phyloP scores from a whole-genome alignment of 176 grass and related monocot genomes.

The Musa acuminata region DNA sequence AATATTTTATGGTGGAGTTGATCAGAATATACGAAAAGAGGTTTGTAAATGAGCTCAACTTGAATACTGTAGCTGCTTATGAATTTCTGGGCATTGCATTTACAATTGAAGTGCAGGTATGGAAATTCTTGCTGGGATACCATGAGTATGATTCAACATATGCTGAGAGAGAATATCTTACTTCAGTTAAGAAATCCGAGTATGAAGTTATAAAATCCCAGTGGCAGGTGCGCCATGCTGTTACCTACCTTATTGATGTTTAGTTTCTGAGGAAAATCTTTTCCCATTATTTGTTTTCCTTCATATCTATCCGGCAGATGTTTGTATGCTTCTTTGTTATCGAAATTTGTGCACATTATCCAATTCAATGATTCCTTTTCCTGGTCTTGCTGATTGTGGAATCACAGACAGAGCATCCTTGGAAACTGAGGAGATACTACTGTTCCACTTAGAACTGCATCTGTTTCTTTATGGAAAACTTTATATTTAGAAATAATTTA shows the following conservation, averaged over 20 bases:
- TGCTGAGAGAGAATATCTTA: conserved; percentile 82
- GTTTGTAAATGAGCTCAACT: conserved; percentile 23
- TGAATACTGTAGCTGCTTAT: conserved; percentile 14
- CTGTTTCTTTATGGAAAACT: background rate
- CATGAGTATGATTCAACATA: conserved; percentile 96
- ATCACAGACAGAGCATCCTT: too few relatives aligned
- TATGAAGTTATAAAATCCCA: conserved; percentile 88
- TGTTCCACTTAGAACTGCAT: background rate
- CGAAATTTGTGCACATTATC: background rate
- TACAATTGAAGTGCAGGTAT: conserved; percentile 47
- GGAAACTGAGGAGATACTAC: background rate
- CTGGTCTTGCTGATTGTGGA: background rate
- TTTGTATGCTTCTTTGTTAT: too few relatives aligned
- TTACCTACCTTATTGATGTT: background rate
- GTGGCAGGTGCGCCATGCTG: conserved; percentile 67
- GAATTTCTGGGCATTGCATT: conserved; percentile 14
- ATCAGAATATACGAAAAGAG: conserved; percentile 87
- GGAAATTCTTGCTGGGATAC: conserved; percentile 93
- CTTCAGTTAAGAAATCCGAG: conserved; percentile 60
- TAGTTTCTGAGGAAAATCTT: background rate
- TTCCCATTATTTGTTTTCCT: too few relatives aligned
- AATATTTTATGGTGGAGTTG: conserved; percentile 86
- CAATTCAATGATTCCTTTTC: background rate
- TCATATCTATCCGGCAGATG: too few relatives aligned
- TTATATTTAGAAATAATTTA: too few relatives aligned